Evolutionary conservation across 257 asterid genomes (phyloP), one percentile per base, ranked within the genome.

Genomic region (Solanum sparsipilum): DNA sequence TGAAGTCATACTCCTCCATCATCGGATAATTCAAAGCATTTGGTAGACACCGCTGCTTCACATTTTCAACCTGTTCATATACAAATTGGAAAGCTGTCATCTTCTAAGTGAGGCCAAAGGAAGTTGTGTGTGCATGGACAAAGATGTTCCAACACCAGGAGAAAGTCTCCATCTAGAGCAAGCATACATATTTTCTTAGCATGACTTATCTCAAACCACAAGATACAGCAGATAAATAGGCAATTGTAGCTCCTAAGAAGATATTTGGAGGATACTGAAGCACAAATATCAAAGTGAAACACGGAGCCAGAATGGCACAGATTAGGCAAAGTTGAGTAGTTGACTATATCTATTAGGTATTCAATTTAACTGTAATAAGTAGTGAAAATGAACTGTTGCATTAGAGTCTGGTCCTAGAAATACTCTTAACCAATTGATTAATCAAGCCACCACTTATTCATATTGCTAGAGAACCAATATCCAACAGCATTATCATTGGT

Each of bases 1-100:
- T 94, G 91, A 97, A 97, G 93, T 97, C 99, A 84, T 97, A 96
- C 92, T 97, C 99, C 95, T 97, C 99, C 94, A 97, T 89, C 99
- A 97, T 97, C 25, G 99, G 99, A 89, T 97, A 97, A 87, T 97
- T 97, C 87, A 97, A 44, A 83, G 98, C 98, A 90, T 94, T 97
- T 71, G 99, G 99, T 90, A 97, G 86, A 89, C 99, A 97, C 4
- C 96, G 95, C 84, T 95, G 96, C 95, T 95, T 95, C 87, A 95
- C 98, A 88, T 92, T 95, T 91, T 94, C 98, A 23, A 94, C 98
- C 96, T 93, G 92, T 36, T 81, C 87, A 86, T 32, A 84, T 13
- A 70, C 63, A 85, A 83, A 72, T 87, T 73, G 84, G 63, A 68
- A 74, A 76, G 88, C 88, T n/a, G 23, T n/a, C 52, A 56, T 39